Conservation (phyloP, 371 early-diverging fungal species). For the Rhizomucor miehei region DNA sequence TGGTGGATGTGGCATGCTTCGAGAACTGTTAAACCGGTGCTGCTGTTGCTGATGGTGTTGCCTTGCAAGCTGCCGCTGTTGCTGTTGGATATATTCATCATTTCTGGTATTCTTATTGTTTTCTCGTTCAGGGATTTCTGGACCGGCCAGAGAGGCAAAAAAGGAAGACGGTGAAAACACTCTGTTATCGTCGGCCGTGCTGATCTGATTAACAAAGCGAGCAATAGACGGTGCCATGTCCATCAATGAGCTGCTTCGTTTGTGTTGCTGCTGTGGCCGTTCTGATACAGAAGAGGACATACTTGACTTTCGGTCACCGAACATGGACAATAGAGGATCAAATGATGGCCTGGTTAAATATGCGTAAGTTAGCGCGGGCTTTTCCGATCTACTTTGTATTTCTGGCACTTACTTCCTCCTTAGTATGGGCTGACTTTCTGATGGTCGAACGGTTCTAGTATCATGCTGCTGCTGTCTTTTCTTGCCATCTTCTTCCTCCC, state of each 20-base stretch:
- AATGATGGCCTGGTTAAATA: slow-evolving; percentile 13
- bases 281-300: neutral
- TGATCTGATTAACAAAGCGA: slow-evolving; percentile 32
- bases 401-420: too few relatives aligned
- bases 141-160: slow-evolving; percentile 34
- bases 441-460: too few relatives aligned
- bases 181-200: slow-evolving; percentile 6
- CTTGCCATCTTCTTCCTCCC: slow-evolving; percentile 19
- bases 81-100: neutral
- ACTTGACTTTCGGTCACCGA: too few relatives aligned
- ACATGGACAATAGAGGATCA: slow-evolving; percentile 9
- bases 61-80: neutral
- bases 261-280: slow-evolving; percentile 4
- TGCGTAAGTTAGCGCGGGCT: too few relatives aligned
- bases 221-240: slow-evolving; percentile 24
- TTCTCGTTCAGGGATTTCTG: too few relatives aligned
- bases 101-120: too few relatives aligned
- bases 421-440: too few relatives aligned
- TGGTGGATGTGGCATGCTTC: neutral
- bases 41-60: neutral
- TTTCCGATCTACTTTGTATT: too few relatives aligned
- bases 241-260: slow-evolving; percentile 19
- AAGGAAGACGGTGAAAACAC: slow-evolving; percentile 31
- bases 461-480: too few relatives aligned
- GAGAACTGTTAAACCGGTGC: neutral